phyloP scores from a whole-genome alignment of 345 rosid species.

The Turritis glabra region DNA sequence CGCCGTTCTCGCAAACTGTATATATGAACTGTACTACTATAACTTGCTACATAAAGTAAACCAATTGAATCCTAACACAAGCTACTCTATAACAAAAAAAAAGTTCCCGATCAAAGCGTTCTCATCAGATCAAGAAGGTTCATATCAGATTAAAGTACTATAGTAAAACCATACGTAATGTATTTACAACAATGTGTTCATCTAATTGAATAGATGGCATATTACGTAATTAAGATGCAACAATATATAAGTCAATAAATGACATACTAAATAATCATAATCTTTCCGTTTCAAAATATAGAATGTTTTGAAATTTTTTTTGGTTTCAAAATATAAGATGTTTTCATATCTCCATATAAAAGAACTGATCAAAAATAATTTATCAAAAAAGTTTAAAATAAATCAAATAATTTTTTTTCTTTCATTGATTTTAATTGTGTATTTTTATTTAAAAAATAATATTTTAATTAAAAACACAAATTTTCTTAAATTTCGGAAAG shows the following conservation, averaged over 20 bases:
- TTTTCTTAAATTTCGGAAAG: too few species aligned
- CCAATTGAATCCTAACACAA: not conserved
- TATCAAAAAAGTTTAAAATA: too few species aligned
- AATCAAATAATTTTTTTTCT: too few species aligned
- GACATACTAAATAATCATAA: not conserved
- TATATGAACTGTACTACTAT: not conserved
- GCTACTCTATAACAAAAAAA: not conserved
- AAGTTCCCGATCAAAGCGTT: not conserved
- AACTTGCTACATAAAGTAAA: not conserved
- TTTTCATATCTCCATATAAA: too few species aligned
- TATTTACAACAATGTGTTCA: not conserved
- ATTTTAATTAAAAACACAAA: too few species aligned
- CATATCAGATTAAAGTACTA: not conserved
- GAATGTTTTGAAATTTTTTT: too few species aligned
- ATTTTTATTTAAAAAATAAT: too few species aligned
- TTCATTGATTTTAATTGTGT: too few species aligned
- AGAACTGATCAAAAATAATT: too few species aligned
- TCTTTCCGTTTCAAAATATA: too few species aligned
- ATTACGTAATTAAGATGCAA: not conserved
- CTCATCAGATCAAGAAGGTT: not conserved
- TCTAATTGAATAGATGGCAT: not conserved
- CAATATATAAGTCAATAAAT: not conserved
- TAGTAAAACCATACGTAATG: not conserved
- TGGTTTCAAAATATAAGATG: too few species aligned
- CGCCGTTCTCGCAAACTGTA: not conserved